Percentiles rank a stretch among this genome's conserved stretches.
These are phyloP conservation scores for Psilocybe cubensis DNA, from an alignment of 768 basidiomycete species.

Conservation along the genomic window DNA sequence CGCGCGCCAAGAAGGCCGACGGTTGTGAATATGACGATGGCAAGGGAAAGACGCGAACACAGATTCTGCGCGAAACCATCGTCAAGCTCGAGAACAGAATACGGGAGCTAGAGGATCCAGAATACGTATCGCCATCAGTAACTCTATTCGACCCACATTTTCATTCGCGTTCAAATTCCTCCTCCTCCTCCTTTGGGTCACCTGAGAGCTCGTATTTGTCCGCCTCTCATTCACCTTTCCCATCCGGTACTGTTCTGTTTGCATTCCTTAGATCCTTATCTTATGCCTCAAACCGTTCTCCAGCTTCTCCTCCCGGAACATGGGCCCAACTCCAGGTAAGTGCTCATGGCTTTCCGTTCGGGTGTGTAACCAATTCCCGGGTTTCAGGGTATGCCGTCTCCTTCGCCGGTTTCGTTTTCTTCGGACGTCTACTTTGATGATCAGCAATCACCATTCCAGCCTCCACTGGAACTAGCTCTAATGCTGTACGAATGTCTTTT, in stretches of 20 bases:
- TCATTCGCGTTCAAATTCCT: conserved; percentile 55
- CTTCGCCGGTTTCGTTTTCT: conserved; percentile 52
- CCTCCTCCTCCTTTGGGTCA: conserved; percentile 58
- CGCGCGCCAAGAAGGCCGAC: conserved; percentile 76
- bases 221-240: conserved; percentile 62
- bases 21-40: conserved; percentile 84
- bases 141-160: conserved; percentile 71
- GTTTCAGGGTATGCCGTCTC: conserved; percentile 44
- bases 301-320: conserved; percentile 53
- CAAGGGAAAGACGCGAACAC: conserved; percentile 81
- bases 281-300: conserved; percentile 36
- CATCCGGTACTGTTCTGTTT: conserved; percentile 20
- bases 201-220: conserved; percentile 55
- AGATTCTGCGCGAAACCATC: conserved; percentile 79
- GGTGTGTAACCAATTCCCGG: conserved; percentile 4
- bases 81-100: conserved; percentile 71
- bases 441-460: conserved; percentile 48
- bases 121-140: conserved; percentile 69
- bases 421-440: conserved; percentile 56
- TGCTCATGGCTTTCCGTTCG: background rate
- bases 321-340: conserved; percentile 49
- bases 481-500: conserved; percentile 55
- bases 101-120: conserved; percentile 76
- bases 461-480: conserved; percentile 62
- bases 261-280: background rate